A percentile compares a stretch with the other conserved stretches of the same genome.
Conservation (phyloP, 441 rosid species). For the Populus hybrid region DNA sequence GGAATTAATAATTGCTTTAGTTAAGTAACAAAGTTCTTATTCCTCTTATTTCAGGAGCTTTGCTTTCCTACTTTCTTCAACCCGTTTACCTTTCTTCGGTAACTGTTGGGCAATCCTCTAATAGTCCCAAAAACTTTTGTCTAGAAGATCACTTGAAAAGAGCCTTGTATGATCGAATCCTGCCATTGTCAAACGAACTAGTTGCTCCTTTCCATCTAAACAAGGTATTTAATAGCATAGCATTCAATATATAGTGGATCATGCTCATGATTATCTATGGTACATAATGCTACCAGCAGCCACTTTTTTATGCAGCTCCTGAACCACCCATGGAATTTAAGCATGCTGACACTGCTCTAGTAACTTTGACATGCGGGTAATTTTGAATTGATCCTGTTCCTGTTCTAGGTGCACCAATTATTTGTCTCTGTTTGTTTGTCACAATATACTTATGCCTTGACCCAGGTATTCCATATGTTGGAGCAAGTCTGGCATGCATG, state of each 20-base stretch:
- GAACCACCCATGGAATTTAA: constrained; percentile 76
- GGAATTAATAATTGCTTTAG: constrained; percentile 5
- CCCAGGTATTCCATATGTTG: constrained; percentile 83
- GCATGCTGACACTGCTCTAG: constrained; percentile 71
- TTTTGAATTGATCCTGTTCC: constrained; percentile 14
- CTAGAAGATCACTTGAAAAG: constrained; percentile 46
- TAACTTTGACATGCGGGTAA: constrained; percentile 92
- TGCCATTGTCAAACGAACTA: constrained; percentile 41
- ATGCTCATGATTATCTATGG: constrained; percentile 5
- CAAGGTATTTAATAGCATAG: constrained; percentile 46
- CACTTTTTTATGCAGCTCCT: constrained; percentile 57
- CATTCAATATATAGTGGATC: constrained; percentile 15
- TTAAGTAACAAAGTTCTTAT: constrained; percentile 11
- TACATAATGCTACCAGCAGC: constrained; percentile 45
- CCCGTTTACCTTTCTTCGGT: constrained; percentile 79
- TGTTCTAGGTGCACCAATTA: constrained; percentile 8
- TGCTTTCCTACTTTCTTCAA: constrained; percentile 66
- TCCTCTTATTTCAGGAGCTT: constrained; percentile 59
- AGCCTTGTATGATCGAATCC: constrained; percentile 56
- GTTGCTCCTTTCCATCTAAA: constrained; percentile 44
- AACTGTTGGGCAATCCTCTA: constrained; percentile 60
- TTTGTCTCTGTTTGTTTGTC: constrained; percentile 11
- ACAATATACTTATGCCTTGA: constrained; percentile 14
- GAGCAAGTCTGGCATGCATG: constrained; percentile 83
- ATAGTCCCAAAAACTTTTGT: constrained; percentile 30